Base-by-base conservation (phyloP, 345 rosid species). In the Gossypium rotundifolium region DNA sequence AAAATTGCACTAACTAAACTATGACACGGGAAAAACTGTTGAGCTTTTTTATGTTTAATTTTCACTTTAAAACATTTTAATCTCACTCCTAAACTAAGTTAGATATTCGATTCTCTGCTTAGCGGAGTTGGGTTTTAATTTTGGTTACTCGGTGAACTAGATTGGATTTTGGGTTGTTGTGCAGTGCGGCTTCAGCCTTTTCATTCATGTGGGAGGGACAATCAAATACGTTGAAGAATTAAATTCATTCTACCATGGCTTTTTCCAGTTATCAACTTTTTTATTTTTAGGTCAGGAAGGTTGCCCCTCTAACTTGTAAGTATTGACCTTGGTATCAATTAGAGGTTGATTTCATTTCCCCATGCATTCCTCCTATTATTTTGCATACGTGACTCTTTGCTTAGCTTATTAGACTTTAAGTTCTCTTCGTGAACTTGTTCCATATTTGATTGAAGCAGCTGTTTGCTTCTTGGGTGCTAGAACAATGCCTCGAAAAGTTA, bases 401-500 rank as follows among this genome's bases (percentile, higher is more conserved):
- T 16, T 59, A 20, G 52, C 29, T 58, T 22, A 23, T 58, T 22
- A 23, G 65, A 12, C 20, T 57, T 71, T 11, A 27, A 8, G 38
- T 14, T 71, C 29, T 57, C 9, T 42, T 20, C 55, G 8, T 33
- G 12, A 40, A 38, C 17, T 54, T 71, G 65, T 45, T 67, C n/a
- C 57, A 12, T 72, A 17, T 23, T 59, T 72, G 53, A 25, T 58
- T 44, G 33, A 57, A 59, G 17, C 23, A 45, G 18, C 46, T 46
- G 11, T 17, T 61, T n/a, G 2, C 62, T 48, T 73, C n/a, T 61
- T 45, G 27, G 27, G 17, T 63, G 60, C 65, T 63, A 74, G 72
- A 58, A 75, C 46, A 29, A 74, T 75, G 77, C 77, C 77, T 40
- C 77, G 77, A 66, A 75, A 75, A 65, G 77, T 75, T 75, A 65